Evolutionary conservation across 495 filamentous ascomycete genomes (phyloP).

Genomic region (Cenococcum geophilum): DNA sequence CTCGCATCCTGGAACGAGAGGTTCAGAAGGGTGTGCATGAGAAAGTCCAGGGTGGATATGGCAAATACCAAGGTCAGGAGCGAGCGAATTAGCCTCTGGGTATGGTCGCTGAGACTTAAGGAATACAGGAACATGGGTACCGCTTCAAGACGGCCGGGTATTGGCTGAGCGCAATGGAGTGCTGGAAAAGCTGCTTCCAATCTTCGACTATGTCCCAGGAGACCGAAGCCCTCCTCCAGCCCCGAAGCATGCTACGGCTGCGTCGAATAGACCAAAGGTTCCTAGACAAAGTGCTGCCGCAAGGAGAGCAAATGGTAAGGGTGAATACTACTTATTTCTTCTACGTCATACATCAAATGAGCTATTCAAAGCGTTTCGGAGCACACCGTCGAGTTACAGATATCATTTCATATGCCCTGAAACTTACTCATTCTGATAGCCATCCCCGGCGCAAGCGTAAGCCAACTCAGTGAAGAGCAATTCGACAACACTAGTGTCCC

Average conservation of each 20-base stretch:
- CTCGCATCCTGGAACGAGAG: constrained; percentile 89
- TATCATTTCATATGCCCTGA: not conserved
- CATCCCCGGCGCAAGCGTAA: not conserved
- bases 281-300: constrained; percentile 38
- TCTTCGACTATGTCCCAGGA: constrained; percentile 84
- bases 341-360: not conserved
- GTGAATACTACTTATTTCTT: constrained; percentile 6
- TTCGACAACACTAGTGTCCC: constrained; percentile 49
- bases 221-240: constrained; percentile 86
- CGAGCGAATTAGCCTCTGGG: constrained; percentile 13
- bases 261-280: constrained; percentile 60
- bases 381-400: constrained; percentile 5
- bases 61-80: constrained; percentile 84
- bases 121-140: constrained; percentile 83
- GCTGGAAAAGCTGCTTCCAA: constrained; percentile 69
- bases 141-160: constrained; percentile 68
- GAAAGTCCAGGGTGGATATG: constrained; percentile 96
- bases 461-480: constrained; percentile 44
- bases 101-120: constrained; percentile 21
- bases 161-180: constrained; percentile 83
- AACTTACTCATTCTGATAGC: not conserved
- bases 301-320: constrained; percentile 19
- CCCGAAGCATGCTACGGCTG: constrained; percentile 76
- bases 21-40: constrained; percentile 95
- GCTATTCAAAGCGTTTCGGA: not conserved